A percentile compares a stretch with the other conserved stretches of the same genome.
These are phyloP conservation scores for Hemerocallis citrina DNA, from an alignment of 106 monocot genomes.

Conservation along the genomic window DNA sequence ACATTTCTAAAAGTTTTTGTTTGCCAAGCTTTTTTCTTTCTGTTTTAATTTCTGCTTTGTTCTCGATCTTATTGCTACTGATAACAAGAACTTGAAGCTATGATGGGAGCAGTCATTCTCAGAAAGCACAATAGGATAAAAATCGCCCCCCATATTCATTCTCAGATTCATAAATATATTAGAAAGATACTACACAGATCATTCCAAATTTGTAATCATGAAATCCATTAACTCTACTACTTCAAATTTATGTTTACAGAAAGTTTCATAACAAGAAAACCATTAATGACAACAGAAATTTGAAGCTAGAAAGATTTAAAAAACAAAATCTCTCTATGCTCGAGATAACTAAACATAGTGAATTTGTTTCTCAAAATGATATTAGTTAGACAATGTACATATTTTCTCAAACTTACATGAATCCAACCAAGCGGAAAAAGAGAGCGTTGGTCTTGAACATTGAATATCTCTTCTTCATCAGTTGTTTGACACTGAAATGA, in stretches of 20 bases:
- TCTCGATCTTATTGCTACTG: too few relatives aligned
- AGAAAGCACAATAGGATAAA: too few relatives aligned
- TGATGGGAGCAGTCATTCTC: too few relatives aligned
- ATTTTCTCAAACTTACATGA: slow-evolving; percentile 61
- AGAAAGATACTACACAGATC: neutral
- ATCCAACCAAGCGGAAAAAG: slow-evolving; percentile 99
- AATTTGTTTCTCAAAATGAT: neutral
- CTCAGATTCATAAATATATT: too few relatives aligned
- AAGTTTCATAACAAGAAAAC: neutral
- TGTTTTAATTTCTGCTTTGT: too few relatives aligned
- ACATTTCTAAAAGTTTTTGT: too few relatives aligned
- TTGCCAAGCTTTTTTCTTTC: too few relatives aligned
- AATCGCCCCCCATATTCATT: too few relatives aligned
- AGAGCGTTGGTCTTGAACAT: slow-evolving; percentile 81
- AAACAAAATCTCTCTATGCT: too few relatives aligned
- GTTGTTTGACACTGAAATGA: slow-evolving; percentile 83
- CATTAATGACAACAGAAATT: neutral
- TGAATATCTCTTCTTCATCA: slow-evolving; percentile 98
- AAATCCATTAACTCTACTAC: neutral
- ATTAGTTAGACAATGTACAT: neutral
- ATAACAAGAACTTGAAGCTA: too few relatives aligned
- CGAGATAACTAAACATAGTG: too few relatives aligned
- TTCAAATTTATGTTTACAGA: neutral
- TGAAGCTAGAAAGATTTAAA: too few relatives aligned
- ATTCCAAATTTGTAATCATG: neutral